Evolutionary conservation across 371 early-diverging fungal species (phyloP).

Genomic region (Chytridium lagenaria): DNA sequence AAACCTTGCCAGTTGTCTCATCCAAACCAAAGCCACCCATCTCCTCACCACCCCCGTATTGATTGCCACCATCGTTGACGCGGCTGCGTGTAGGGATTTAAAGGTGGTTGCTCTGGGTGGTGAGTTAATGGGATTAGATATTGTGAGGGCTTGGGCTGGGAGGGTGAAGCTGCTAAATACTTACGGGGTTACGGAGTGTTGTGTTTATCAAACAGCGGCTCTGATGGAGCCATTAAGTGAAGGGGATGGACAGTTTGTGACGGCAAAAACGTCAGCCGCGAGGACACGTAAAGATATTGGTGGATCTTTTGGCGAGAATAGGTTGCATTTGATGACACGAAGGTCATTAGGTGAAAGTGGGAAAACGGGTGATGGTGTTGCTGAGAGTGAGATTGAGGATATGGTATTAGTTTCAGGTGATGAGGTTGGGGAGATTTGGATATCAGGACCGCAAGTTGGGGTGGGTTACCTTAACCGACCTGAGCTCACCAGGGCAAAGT

Average conservation of each 20-base stretch:
- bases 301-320: constrained; percentile 20
- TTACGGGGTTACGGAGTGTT: constrained; percentile 50
- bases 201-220: constrained; percentile 44
- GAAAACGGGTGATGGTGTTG: constrained; percentile 2
- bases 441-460: constrained; percentile 42
- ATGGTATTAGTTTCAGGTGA: neutral
- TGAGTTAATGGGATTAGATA: constrained; percentile 31
- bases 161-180: constrained; percentile 41
- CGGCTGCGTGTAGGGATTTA: neutral
- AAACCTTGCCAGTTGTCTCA: constrained; percentile 21
- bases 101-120: constrained; percentile 46
- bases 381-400: neutral
- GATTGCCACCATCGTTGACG: constrained; percentile 29
- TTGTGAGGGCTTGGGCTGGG: constrained; percentile 28
- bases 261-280: neutral
- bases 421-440: constrained; percentile 44
- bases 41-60: constrained; percentile 41
- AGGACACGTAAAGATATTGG: constrained; percentile 33
- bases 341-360: neutral
- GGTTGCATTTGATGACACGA: constrained; percentile 36
- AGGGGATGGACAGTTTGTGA: too few species aligned
- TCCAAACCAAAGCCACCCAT: constrained; percentile 29
- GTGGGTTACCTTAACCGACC: constrained; percentile 44
- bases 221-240: neutral
- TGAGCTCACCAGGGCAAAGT: constrained; percentile 34